These are phyloP conservation scores for Penicillium sp. DNA, from an alignment of 2,329 filamentous ascomycete species.

Conservation along the genomic window DNA sequence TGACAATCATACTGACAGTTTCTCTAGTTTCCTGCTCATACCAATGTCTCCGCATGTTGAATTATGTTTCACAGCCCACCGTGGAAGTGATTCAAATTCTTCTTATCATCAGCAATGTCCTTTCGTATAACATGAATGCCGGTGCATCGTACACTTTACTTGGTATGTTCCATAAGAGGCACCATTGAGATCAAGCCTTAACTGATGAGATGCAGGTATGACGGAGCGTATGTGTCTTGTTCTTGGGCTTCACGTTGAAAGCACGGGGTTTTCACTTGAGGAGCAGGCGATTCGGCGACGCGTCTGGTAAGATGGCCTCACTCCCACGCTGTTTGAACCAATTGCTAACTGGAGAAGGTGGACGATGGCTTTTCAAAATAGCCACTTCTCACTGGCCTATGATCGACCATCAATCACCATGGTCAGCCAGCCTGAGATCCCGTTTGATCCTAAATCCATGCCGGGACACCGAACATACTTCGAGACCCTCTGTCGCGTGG, in stretches of 20 bases:
- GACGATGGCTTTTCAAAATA: conserved; percentile 65
- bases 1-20: conserved; percentile 17
- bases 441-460: conserved; percentile 54
- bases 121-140: conserved; percentile 68
- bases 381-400: conserved; percentile 64
- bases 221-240: conserved; percentile 57
- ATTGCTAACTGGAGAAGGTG: conserved; percentile 39
- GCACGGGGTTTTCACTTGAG: conserved; percentile 52
- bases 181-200: conserved; percentile 34
- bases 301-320: conserved; percentile 36
- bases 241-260: conserved; percentile 60
- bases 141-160: conserved; percentile 66
- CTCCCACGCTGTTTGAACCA: not conserved
- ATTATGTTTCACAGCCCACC: conserved; percentile 65
- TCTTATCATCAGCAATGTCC: conserved; percentile 65
- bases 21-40: conserved; percentile 64
- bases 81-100: conserved; percentile 65
- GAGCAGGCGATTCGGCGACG: conserved; percentile 46
- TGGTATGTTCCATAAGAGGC: conserved; percentile 36
- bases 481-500: conserved; percentile 60
- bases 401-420: conserved; percentile 60
- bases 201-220: conserved; percentile 33
- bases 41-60: conserved; percentile 66
- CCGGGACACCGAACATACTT: conserved; percentile 59
- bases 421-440: conserved; percentile 53